A percentile compares a stretch with the other conserved stretches of the same genome.
Conservation (phyloP, 495 filamentous ascomycete species). For the Hyaloscypha finlandica region DNA sequence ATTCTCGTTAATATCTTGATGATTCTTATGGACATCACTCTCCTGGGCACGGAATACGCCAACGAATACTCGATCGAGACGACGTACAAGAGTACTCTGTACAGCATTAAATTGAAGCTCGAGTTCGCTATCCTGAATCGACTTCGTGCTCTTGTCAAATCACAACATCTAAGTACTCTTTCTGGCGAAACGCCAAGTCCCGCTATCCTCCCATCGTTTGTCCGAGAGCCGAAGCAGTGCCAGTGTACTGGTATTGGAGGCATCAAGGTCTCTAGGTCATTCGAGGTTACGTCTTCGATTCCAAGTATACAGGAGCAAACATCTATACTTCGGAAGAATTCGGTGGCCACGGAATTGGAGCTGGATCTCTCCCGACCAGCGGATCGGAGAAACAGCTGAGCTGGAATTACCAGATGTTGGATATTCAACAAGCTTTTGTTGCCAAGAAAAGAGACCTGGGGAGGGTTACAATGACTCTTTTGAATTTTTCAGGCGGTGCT, state of each 20-base stretch:
- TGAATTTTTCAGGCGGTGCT: no score
- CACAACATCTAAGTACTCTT: not conserved
- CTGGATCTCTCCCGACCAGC: not conserved
- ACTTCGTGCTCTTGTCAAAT: not conserved
- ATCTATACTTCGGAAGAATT: not conserved
- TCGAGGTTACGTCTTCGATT: not conserved
- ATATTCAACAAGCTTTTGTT: no score
- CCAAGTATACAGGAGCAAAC: not conserved
- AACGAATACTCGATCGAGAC: constrained; percentile 56
- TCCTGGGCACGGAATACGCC: constrained; percentile 53
- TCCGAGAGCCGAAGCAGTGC: not conserved
- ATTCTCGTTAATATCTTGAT: constrained; percentile 52
- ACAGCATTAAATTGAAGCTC: constrained; percentile 66
- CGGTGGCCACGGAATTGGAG: not conserved
- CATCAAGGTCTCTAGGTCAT: not conserved
- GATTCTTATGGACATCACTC: constrained; percentile 50
- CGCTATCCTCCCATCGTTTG: not conserved
- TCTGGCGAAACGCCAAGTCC: not conserved
- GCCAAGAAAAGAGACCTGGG: no score
- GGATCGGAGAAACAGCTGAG: not conserved
- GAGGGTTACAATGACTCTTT: no score
- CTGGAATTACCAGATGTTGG: no score
- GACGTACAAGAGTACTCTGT: constrained; percentile 57
- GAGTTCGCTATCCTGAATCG: constrained; percentile 62
- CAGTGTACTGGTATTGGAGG: not conserved